Conservation (phyloP, 495 filamentous ascomycete species). For the Aspergillus bertholletiae region DNA sequence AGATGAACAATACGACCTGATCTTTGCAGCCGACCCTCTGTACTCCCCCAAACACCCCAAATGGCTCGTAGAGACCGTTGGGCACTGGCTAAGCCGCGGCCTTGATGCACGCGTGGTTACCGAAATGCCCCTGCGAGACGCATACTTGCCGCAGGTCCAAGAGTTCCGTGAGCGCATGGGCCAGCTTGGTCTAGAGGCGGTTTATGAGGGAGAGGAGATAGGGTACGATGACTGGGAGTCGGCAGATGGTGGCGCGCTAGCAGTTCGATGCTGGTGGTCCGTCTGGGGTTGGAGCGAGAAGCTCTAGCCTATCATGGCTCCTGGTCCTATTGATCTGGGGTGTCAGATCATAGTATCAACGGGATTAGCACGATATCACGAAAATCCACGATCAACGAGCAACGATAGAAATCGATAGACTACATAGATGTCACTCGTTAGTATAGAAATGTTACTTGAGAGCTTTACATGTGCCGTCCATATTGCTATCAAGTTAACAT, state of each 20-base stretch:
- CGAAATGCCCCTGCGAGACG: slow-evolving; percentile 63
- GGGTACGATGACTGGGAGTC: slow-evolving; percentile 71
- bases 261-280: slow-evolving; percentile 66
- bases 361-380: slow-evolving; percentile 21
- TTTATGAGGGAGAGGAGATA: slow-evolving; percentile 59
- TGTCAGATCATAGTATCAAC: slow-evolving; percentile 18
- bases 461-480: background rate
- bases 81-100: slow-evolving; percentile 46
- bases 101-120: slow-evolving; percentile 52
- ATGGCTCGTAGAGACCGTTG: slow-evolving; percentile 57
- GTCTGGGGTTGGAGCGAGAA: slow-evolving; percentile 55
- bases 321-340: background rate
- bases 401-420: slow-evolving; percentile 22
- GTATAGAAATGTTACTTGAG: background rate
- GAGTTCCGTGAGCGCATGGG: slow-evolving; percentile 55
- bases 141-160: slow-evolving; percentile 48
- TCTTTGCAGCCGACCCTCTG: slow-evolving; percentile 69
- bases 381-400: slow-evolving; percentile 34
- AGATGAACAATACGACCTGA: slow-evolving; percentile 50
- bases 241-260: slow-evolving; percentile 41
- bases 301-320: slow-evolving; percentile 19
- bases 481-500: background rate
- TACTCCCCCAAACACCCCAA: slow-evolving; percentile 65
- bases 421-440: slow-evolving; percentile 9
- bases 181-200: slow-evolving; percentile 45